Percentiles rank a stretch among this genome's conserved stretches.
phyloP scores from a whole-genome alignment of 1,284 basidiomycete genomes.

The Lentinula novae-zelandiae region DNA sequence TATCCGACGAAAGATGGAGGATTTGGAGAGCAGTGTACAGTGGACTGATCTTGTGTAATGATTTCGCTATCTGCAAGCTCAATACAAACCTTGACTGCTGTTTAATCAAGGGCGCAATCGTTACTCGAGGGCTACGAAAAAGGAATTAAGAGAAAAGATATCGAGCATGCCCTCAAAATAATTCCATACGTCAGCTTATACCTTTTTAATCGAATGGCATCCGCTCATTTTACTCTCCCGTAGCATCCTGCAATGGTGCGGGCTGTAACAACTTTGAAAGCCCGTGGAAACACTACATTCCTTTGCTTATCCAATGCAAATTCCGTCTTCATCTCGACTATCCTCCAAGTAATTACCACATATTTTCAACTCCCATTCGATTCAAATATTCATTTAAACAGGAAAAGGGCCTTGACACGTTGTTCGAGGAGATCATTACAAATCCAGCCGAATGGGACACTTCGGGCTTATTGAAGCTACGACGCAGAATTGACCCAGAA shows the following conservation, averaged over 20 bases:
- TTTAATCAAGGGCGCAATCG: conserved; percentile 59
- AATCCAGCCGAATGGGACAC: conserved; percentile 87
- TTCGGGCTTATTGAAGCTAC: conserved; percentile 74
- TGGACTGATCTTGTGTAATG: conserved; percentile 95
- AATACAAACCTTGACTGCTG: neutral
- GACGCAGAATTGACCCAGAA: conserved; percentile 70
- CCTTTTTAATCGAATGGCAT: neutral
- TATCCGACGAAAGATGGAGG: conserved; percentile 82
- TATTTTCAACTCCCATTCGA: conserved; percentile 1
- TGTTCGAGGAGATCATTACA: conserved; percentile 88
- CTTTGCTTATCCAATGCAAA: conserved; percentile 95
- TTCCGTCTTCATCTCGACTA: conserved; percentile 87
- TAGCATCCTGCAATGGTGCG: conserved; percentile 97
- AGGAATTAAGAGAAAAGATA: conserved; percentile 69
- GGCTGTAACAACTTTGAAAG: conserved; percentile 77
- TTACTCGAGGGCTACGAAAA: conserved; percentile 68
- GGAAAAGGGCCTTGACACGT: conserved; percentile 68
- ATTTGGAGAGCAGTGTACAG: conserved; percentile 64
- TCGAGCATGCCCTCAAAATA: conserved; percentile 72
- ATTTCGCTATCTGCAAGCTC: neutral
- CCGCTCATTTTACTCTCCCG: conserved; percentile 1
- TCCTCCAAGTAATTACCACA: conserved; percentile 61
- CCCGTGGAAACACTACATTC: conserved; percentile 69
- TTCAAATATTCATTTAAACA: conserved; percentile 25
- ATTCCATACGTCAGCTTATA: conserved; percentile 78